phyloP scores from a whole-genome alignment of 2,329 filamentous ascomycete species.

The Cladosporium cucumerinum region DNA sequence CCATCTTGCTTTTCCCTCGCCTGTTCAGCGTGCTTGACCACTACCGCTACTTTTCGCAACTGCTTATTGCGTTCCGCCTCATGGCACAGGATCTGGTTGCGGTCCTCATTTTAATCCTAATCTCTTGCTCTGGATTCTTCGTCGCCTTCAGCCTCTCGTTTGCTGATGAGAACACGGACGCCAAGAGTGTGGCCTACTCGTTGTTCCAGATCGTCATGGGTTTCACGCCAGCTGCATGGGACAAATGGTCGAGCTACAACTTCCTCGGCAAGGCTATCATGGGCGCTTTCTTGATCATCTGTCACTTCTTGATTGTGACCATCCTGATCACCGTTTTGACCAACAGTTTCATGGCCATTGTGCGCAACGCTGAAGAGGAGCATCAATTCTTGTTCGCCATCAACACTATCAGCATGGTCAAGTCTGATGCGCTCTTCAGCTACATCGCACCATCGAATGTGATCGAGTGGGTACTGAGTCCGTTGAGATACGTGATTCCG shows the following conservation, averaged over 20 bases:
- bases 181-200: conserved; percentile 75
- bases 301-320: conserved; percentile 90
- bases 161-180: conserved; percentile 64
- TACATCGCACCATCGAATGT: conserved; percentile 91
- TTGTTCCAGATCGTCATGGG: conserved; percentile 95
- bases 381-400: conserved; percentile 91
- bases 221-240: conserved; percentile 93
- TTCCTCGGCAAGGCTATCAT: conserved; percentile 71
- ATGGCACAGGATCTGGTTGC: conserved; percentile 90
- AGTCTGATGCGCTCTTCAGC: conserved; percentile 93
- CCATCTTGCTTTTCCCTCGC: conserved; percentile 82
- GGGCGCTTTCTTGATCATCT: conserved; percentile 83
- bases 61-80: conserved; percentile 88
- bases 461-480: conserved; percentile 83
- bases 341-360: conserved; percentile 93
- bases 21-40: conserved; percentile 92
- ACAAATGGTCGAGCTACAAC: conserved; percentile 79
- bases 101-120: conserved; percentile 77
- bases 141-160: conserved; percentile 88
- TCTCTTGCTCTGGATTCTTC: conserved; percentile 91
- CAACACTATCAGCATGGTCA: conserved; percentile 97
- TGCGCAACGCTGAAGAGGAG: conserved; percentile 89
- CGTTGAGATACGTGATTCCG: conserved; percentile 74
- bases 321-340: conserved; percentile 94
- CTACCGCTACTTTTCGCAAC: conserved; percentile 92